Evolutionary conservation across 768 basidiomycete genomes (phyloP), one percentile per base, ranked within the genome.

Genomic region (Ramaria rubella): DNA sequence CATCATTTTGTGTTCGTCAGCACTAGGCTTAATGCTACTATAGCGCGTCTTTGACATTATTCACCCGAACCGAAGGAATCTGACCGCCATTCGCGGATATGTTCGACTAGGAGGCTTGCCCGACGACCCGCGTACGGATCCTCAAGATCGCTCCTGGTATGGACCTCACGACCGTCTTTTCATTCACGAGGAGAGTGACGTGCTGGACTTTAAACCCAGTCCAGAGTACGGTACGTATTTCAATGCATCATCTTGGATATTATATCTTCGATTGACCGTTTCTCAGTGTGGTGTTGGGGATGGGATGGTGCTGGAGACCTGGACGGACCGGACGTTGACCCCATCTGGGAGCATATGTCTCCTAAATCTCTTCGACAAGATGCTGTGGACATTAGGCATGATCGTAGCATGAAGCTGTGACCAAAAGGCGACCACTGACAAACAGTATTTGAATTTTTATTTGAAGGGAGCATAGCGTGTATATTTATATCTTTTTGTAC

Each of bases 281-380:
- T 48, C 17, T 38, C 65, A 96, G 95, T 98, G 12, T 97, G 95
- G 95, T 98, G 95, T 68, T 97, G 95, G 95, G 95, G 95, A 19
- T 99, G 95, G 95, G 95, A 99, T 65, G 95, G 95, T 14, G 95
- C 95, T 3, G 95, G 95, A 19, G 95, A 99, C 67, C 80, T 99
- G 23, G 95, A 97, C 61, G 95, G 94, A 42, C 95, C 95, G 0
- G 94, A 98, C 65, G 91, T 99, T 5, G 95, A 98, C 63, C 95
- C 95, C 5, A 88, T 99, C 53, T 99, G 95, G 95, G 95, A 97
- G 69, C 67, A 69, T 31, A 86, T 87, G 84, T 63, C 64, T 17
- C 81, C 86, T 60, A 83, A 76, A 65, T 79, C 85, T 11, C 83
- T 72, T 48, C 68, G 66, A 2, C 19, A 72, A 0, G 82, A 83